phyloP scores from a whole-genome alignment of 163 green algal species.

The Coccomyxa subellipsoidea region DNA sequence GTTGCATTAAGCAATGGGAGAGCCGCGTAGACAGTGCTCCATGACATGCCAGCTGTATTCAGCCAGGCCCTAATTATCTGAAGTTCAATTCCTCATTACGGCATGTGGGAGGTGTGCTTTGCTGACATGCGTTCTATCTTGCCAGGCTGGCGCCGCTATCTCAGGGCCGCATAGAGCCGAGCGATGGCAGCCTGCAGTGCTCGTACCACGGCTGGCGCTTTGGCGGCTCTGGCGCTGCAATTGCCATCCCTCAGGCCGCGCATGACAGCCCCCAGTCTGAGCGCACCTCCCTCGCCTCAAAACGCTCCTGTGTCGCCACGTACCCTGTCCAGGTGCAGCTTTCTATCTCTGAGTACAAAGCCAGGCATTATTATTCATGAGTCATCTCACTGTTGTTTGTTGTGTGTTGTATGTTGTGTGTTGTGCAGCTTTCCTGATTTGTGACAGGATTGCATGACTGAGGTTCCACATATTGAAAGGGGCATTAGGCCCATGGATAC shows the following conservation, averaged over 20 bases:
- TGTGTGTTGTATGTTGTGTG: too few species aligned
- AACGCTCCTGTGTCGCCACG: conserved; percentile 35
- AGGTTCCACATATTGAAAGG: too few species aligned
- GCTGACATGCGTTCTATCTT: not conserved
- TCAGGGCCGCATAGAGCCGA: conserved; percentile 27
- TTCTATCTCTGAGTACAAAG: not conserved
- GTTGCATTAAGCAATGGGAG: too few species aligned
- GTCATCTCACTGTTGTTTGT: too few species aligned
- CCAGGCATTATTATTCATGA: not conserved
- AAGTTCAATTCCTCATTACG: not conserved
- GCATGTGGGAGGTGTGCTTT: not conserved
- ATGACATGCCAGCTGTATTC: not conserved
- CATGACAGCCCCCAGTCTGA: conserved; percentile 11
- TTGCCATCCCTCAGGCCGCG: conserved; percentile 52
- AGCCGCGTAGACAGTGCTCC: not conserved
- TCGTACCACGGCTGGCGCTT: conserved; percentile 63
- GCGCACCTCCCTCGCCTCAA: conserved; percentile 32
- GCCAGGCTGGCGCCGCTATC: conserved; percentile 39
- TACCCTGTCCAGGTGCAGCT: conserved; percentile 27
- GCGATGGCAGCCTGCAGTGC: conserved; percentile 34
- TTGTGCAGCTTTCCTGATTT: too few species aligned
- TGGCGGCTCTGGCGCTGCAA: conserved; percentile 38
- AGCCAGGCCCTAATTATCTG: not conserved
- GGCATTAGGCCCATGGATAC: too few species aligned
- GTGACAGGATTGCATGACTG: too few species aligned